These are phyloP conservation scores for Extremus antarcticus DNA, from an alignment of 495 filamentous ascomycete genomes.

Conservation along the genomic window DNA sequence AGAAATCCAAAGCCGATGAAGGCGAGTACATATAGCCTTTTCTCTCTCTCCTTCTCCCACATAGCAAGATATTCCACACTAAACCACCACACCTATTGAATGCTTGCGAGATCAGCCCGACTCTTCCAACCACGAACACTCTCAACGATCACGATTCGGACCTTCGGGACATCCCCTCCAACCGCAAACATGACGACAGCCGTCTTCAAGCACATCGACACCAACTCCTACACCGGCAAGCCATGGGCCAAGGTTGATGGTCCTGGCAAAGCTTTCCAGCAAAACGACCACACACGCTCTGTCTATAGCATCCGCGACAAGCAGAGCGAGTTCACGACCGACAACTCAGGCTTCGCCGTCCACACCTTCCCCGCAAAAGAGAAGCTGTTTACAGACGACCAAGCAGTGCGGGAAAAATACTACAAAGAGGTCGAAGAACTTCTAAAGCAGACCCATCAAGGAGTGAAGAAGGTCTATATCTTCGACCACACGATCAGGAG, in stretches of 20 bases:
- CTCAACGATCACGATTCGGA: not conserved
- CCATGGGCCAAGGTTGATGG: constrained; percentile 33
- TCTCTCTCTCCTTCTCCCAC: no score
- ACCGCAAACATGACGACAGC: constrained; percentile 20
- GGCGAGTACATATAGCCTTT: not conserved
- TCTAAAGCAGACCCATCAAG: constrained; percentile 16
- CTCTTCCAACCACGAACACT: not conserved
- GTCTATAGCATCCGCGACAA: constrained; percentile 26
- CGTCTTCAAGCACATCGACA: constrained; percentile 31
- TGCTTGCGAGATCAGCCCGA: not conserved
- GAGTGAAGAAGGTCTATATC: constrained; percentile 30
- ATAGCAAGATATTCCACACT: no score
- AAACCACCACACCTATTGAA: no score
- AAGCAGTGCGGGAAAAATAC: constrained; percentile 23
- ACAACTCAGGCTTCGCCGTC: constrained; percentile 28
- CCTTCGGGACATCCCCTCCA: not conserved
- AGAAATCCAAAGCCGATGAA: not conserved
- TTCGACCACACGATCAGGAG: constrained; percentile 34
- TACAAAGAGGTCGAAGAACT: constrained; percentile 29
- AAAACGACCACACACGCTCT: constrained; percentile 15
- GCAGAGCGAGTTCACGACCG: constrained; percentile 22
- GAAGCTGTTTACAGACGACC: constrained; percentile 26
- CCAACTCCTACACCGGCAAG: constrained; percentile 18
- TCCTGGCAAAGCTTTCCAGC: constrained; percentile 22
- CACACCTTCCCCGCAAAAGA: constrained; percentile 24